Evolutionary conservation across 2,329 filamentous ascomycete genomes (phyloP), one percentile per base, ranked within the genome.

Genomic region (Leptographium flavum): DNA sequence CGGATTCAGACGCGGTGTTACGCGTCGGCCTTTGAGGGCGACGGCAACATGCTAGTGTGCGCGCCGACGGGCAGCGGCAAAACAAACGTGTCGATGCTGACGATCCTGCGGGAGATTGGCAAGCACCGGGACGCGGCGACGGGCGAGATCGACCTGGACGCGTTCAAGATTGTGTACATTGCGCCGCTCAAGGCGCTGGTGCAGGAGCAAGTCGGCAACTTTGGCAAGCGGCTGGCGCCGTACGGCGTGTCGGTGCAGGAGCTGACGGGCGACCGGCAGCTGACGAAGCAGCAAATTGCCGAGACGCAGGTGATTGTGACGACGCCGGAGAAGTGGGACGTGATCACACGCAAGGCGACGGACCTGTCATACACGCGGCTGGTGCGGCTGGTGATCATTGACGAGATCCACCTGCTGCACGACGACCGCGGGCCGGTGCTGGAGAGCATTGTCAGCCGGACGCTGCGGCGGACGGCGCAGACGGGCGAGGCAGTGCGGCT

Each of bases 131-230:
- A 98, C 56, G 77, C 84, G 0, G 70, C 82, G 50, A 94, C 87
- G 1, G 92, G 92, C n/a, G 83, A 93, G 49, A 92, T 98, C 52
- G 87, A 94, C 61, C 69, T 98, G 9, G 92, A 98, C 57, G 80
- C 88, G 37, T 98, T 98, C 71, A 98, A 98, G 67, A 95, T 98
- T 55, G 83, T 98, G 36, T 98, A 94, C 60, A 95, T 98, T 57
- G 92, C 92, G 27, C 92, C 92, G 0, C 63, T 98, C 47, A 98
- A 98, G 61, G 92, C 92, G 39, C 66, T 98, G 52, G 92, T 98
- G 4, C 88, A 95, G 61, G 92, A 98, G 60, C 92, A 98, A 64
- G 92, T 98, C 44, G 92, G 92, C 45, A 98, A 96, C 62, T 93
- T 98, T 61, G 88, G 92, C 53, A 87, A 87, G 59, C 78, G 93